phyloP scores from a whole-genome alignment of 257 asterid genomes.

The Paraleonurus japonicus region DNA sequence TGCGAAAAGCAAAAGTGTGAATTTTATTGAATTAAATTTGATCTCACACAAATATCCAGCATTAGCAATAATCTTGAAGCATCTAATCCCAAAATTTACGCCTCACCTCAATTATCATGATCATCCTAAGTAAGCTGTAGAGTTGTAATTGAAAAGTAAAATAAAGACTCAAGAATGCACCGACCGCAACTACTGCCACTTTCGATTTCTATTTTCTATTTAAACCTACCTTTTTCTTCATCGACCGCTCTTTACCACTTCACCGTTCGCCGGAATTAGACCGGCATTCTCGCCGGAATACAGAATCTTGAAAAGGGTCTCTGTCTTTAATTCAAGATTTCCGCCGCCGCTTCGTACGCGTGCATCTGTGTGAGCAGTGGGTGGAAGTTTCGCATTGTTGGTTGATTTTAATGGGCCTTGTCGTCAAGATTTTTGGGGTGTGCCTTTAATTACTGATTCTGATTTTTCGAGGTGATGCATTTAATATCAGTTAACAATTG shows the following conservation, averaged over 20 bases:
- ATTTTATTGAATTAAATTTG: not conserved
- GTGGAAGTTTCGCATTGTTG: slow-evolving; percentile 30
- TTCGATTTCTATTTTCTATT: slow-evolving; percentile 17
- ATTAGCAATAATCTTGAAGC: not conserved
- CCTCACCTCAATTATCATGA: too few species aligned
- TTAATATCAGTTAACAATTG: slow-evolving; percentile 30
- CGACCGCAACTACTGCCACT: slow-evolving; percentile 49
- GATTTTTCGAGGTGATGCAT: slow-evolving; percentile 36
- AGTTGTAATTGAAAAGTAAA: not conserved
- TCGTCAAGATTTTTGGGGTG: slow-evolving; percentile 18
- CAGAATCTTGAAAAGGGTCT: slow-evolving; percentile 29
- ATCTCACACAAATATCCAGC: not conserved
- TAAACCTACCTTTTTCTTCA: slow-evolving; percentile 18
- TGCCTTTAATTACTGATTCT: slow-evolving; percentile 14
- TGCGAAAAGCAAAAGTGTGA: too few species aligned
- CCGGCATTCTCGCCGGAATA: slow-evolving; percentile 7
- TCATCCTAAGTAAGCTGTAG: slow-evolving; percentile 3
- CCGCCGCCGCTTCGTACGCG: not conserved
- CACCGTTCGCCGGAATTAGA: slow-evolving; percentile 12
- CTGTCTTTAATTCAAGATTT: slow-evolving; percentile 23
- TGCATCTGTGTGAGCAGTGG: slow-evolving; percentile 11
- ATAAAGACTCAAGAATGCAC: slow-evolving; percentile 19
- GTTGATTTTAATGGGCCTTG: slow-evolving; percentile 19
- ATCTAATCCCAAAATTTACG: slow-evolving; percentile 21
- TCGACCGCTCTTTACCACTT: slow-evolving; percentile 27